Conservation (phyloP, 306 rosid genomes). For the Pyrus pyrifolia region DNA sequence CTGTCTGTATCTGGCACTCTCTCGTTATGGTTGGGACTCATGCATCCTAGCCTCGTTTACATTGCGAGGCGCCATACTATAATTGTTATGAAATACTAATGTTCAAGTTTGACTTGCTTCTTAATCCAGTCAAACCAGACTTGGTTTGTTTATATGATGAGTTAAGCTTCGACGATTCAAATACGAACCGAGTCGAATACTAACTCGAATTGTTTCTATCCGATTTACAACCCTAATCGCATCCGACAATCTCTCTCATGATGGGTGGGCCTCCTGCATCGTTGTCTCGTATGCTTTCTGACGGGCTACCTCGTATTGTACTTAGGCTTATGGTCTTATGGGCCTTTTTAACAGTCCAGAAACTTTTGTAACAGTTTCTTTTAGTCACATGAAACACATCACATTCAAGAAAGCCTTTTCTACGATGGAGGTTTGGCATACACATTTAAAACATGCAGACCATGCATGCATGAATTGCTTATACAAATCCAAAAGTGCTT, state of each 20-base stretch:
- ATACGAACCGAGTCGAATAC: too few species aligned
- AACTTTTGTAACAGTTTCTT: not conserved
- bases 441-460: constrained; percentile 23
- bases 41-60: too few species aligned
- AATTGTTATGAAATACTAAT: too few species aligned
- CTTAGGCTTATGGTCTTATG: not conserved
- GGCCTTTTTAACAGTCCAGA: not conserved
- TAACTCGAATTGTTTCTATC: too few species aligned
- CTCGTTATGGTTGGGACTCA: too few species aligned
- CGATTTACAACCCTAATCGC: too few species aligned
- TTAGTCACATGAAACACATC: not conserved
- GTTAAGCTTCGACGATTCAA: not conserved
- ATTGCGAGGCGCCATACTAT: too few species aligned
- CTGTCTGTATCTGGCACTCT: too few species aligned
- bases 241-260: not conserved
- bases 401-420: not conserved
- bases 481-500: constrained; percentile 1
- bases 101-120: too few species aligned
- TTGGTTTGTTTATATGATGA: not conserved
- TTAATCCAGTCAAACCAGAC: not conserved
- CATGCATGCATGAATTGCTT: not conserved
- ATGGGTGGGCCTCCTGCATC: too few species aligned
- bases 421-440: not conserved
- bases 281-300: not conserved
- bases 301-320: not conserved